phyloP scores from a whole-genome alignment of 192 early-diverging fungal genomes.

The Podochytrium sp. region DNA sequence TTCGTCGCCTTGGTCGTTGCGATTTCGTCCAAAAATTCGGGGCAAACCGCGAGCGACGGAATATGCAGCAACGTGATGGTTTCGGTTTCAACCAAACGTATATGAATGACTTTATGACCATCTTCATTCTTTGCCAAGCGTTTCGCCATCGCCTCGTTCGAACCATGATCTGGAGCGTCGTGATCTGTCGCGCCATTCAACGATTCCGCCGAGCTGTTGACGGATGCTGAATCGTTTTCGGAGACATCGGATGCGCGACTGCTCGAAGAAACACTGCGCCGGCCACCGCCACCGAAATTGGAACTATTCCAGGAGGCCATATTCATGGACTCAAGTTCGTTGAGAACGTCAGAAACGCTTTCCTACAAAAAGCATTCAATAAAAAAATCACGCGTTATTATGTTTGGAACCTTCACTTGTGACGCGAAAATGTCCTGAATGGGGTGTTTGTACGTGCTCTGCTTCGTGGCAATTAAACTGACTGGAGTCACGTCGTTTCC shows the following conservation, averaged over 20 bases:
- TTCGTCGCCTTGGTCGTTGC: conserved; percentile 49
- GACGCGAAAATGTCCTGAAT: conserved; percentile 36
- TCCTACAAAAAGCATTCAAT: conserved; percentile 45
- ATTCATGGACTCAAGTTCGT: conserved; percentile 54
- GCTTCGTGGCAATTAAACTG: conserved; percentile 37
- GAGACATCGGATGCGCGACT: conserved; percentile 41
- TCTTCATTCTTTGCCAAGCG: conserved; percentile 9
- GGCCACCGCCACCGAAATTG: conserved; percentile 35
- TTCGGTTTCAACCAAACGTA: conserved; percentile 55
- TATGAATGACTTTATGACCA: conserved; percentile 37
- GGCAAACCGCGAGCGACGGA: conserved; percentile 47
- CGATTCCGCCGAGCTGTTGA: conserved; percentile 29
- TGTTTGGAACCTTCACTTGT: conserved; percentile 17
- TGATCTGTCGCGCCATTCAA: conserved; percentile 13
- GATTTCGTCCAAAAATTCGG: conserved; percentile 49
- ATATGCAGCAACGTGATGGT: conserved; percentile 50
- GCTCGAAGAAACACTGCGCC: conserved; percentile 31
- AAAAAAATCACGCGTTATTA: neutral
- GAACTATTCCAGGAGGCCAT: conserved; percentile 47
- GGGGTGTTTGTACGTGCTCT: neutral
- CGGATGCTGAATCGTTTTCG: conserved; percentile 37
- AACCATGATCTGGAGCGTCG: neutral
- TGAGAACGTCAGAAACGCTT: conserved; percentile 55
- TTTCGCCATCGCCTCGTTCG: neutral
- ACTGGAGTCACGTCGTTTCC: conserved; percentile 66